Evolutionary conservation across 2,329 filamentous ascomycete species (phyloP).

Genomic region (Chlorencoelia australis): DNA sequence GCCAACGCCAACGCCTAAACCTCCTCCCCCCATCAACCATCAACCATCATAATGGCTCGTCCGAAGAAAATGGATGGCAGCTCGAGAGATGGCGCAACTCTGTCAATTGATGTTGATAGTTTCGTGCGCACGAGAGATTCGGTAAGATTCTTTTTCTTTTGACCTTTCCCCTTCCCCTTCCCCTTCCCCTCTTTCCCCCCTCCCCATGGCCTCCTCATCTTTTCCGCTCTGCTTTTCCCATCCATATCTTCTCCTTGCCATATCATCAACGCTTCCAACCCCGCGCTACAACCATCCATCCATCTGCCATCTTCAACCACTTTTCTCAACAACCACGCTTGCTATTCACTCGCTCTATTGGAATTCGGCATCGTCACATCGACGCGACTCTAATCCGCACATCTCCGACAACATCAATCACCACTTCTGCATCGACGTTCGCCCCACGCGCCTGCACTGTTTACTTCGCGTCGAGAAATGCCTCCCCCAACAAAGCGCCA

Average conservation of each 20-base stretch:
- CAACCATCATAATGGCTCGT: conserved; percentile 29
- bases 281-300: conserved; percentile 9
- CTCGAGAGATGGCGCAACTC: conserved; percentile 16
- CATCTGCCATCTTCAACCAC: background rate
- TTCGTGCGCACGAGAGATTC: conserved; percentile 73
- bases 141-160: conserved; percentile 37
- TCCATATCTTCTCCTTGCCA: too few species aligned
- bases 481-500: conserved; percentile 10
- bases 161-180: conserved; percentile 1
- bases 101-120: conserved; percentile 56
- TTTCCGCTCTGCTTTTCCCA: too few species aligned
- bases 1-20: too few species aligned
- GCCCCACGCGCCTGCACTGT: conserved; percentile 21
- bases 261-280: too few species aligned
- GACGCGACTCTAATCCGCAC: conserved; percentile 17
- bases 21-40: conserved; percentile 11
- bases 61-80: conserved; percentile 31
- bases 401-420: conserved; percentile 6
- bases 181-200: conserved; percentile 6
- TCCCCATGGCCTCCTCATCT: conserved; percentile 9
- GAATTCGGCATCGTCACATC: background rate
- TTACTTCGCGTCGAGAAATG: conserved; percentile 14
- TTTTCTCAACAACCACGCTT: background rate
- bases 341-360: background rate
- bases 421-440: conserved; percentile 9